Evolutionary conservation across 2,329 filamentous ascomycete species (phyloP).

Genomic region (Pseudogymnoascus sp.): DNA sequence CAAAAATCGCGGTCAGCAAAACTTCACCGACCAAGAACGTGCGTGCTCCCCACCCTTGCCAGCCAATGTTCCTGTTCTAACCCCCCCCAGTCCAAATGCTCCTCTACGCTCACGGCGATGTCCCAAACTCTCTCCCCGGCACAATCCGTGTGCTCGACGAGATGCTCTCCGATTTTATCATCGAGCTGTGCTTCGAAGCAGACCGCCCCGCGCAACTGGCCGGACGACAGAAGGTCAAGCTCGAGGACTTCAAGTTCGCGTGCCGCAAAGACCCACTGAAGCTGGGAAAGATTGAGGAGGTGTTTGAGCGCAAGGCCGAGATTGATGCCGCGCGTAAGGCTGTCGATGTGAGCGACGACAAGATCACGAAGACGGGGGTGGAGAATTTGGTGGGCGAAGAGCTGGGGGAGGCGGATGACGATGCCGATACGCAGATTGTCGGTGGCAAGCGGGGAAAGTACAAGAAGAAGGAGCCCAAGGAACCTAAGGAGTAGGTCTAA

Average conservation of each 20-base stretch:
- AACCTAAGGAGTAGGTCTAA: conserved; percentile 4
- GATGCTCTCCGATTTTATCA: conserved; percentile 93
- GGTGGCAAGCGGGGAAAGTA: conserved; percentile 16
- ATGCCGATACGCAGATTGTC: conserved; percentile 29
- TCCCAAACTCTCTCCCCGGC: conserved; percentile 67
- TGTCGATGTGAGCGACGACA: conserved; percentile 61
- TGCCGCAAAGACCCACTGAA: conserved; percentile 78
- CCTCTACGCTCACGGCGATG: conserved; percentile 75
- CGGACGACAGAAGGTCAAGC: conserved; percentile 92
- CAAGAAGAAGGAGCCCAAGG: conserved; percentile 7
- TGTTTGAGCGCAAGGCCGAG: conserved; percentile 80
- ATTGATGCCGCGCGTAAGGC: conserved; percentile 77
- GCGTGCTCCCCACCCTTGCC: conserved; percentile 28
- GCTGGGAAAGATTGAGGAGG: conserved; percentile 81
- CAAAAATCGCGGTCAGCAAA: conserved; percentile 77
- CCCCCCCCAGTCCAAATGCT: conserved; percentile 56
- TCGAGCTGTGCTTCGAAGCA: conserved; percentile 85
- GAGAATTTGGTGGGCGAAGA: conserved; percentile 33
- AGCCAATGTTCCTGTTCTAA: conserved; percentile 15
- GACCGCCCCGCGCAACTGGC: conserved; percentile 78
- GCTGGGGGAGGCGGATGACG: conserved; percentile 46
- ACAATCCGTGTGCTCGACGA: conserved; percentile 87
- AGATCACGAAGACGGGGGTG: conserved; percentile 47
- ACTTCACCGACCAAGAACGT: conserved; percentile 68
- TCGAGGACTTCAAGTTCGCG: conserved; percentile 95